Base-by-base conservation (phyloP, 768 basidiomycete species). In the Hemileccinum impolitum region DNA sequence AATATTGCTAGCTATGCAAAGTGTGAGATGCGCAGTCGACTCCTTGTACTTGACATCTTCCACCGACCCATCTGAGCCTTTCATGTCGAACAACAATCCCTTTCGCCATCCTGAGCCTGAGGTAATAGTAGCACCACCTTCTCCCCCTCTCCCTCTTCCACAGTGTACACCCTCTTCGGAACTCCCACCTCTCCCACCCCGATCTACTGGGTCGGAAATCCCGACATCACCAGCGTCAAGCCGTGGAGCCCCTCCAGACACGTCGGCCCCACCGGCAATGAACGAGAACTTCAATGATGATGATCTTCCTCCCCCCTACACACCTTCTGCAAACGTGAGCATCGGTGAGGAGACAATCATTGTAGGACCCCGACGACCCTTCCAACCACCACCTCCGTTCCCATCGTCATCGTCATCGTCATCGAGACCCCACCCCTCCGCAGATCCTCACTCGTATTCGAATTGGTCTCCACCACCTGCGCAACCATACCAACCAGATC, bases 221-320 rank as follows among this genome's bases (percentile, higher is more conserved):
- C 28, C 7, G 28, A 14, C 35, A 11, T 15, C 25, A 11, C 28
- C 40, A 3, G 3, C 23, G 12, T 8, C 18, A 45, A 25, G 17
- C 5, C 26, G 9, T 28, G 26, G 9, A 28, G 9, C 9, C 26
- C 26, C 11, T 30, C 11, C 28, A 30, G 28, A 7, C 31, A 23
- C 25, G 23, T 19, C 23, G 14, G 26, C 17, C 21, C 41, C 17
- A n/a, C 34, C 8, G 15, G 3, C 19, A 14, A 6, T 11, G 19
- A 15, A 4, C 25, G 53, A 31, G 14, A 28, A 28, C 54, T 23
- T 30, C 28, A 57, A 12, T 23, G 62, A 69, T 2, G 83, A 82
- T n/a, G 81, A 83, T 17, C 67, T 72, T 11, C 87, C 87, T 1
- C 88, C 88, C 1, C 80, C 87, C 1, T 90, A 90, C 57, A 86